phyloP scores from a whole-genome alignment of 495 filamentous ascomycete species.

The Aspergillus nidulans region DNA sequence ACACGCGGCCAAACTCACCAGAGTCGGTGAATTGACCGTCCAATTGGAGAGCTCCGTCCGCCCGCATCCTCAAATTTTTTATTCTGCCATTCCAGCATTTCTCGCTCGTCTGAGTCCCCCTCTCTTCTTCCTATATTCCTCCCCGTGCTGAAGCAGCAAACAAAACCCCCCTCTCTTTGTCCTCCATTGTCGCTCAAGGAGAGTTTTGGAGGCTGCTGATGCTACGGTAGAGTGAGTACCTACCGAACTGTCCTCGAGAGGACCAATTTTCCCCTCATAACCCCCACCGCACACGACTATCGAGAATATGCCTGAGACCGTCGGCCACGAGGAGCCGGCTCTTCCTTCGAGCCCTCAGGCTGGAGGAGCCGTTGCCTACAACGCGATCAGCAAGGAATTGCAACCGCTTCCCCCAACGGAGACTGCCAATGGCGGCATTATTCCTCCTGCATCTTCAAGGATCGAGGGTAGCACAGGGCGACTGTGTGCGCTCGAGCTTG shows the following conservation, averaged over 20 bases:
- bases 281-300: constrained; percentile 21
- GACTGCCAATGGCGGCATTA: constrained; percentile 31
- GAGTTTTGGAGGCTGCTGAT: constrained; percentile 37
- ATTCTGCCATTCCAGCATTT: constrained; percentile 19
- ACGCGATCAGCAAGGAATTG: constrained; percentile 27
- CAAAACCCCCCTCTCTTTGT: constrained; percentile 22
- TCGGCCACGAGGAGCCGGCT: constrained; percentile 30
- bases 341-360: constrained; percentile 33
- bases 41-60: constrained; percentile 25
- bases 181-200: constrained; percentile 16
- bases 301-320: constrained; percentile 27
- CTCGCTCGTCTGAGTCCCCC: constrained; percentile 12
- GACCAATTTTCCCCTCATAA: constrained; percentile 35
- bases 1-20: constrained; percentile 21
- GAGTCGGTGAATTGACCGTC: constrained; percentile 22
- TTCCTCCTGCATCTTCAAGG: constrained; percentile 48
- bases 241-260: constrained; percentile 40
- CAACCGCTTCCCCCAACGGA: constrained; percentile 33
- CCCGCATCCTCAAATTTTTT: constrained; percentile 27
- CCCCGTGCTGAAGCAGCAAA: constrained; percentile 26
- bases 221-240: constrained; percentile 42
- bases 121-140: constrained; percentile 24
- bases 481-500: constrained; percentile 77
- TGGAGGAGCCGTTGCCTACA: constrained; percentile 35
- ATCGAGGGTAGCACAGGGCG: constrained; percentile 47